These are phyloP conservation scores for Cutaneotrichosporon cutaneum DNA, from an alignment of 1,284 basidiomycete species.

Conservation along the genomic window DNA sequence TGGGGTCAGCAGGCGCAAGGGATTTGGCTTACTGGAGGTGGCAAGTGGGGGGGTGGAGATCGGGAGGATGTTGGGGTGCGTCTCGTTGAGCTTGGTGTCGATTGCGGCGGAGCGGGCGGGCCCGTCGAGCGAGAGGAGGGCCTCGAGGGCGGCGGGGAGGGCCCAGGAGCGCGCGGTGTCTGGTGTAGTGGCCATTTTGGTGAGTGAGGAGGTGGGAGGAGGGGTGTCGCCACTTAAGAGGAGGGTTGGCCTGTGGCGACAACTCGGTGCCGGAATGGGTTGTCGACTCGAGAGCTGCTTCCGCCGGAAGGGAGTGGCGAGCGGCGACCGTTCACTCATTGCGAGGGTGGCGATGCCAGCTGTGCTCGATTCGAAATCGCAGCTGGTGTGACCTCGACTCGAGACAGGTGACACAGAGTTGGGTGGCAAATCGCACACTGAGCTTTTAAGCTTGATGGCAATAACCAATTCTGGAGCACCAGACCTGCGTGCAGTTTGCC, in stretches of 20 bases:
- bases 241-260: no score
- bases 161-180: conserved; percentile 4
- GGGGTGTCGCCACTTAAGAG: no score
- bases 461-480: background rate
- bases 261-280: no score
- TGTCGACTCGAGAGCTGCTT: no score
- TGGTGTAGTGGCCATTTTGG: background rate
- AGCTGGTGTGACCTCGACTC: background rate
- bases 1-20: background rate
- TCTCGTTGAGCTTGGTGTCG: conserved; percentile 9
- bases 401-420: background rate
- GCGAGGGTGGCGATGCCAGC: no score
- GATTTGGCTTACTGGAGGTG: background rate
- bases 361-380: background rate
- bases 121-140: conserved; percentile 14
- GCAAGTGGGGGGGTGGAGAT: background rate
- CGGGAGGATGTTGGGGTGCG: background rate
- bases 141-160: conserved; percentile 19
- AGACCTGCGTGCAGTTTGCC: no score
- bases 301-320: no score
- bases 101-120: conserved; percentile 1
- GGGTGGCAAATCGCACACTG: background rate
- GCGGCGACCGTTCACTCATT: no score
- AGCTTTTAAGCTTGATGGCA: background rate
- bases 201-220: no score